A percentile compares a stretch with the other conserved stretches of the same genome.
Conservation (phyloP, 768 basidiomycete genomes). For the Psilocybe subaeruginosa region DNA sequence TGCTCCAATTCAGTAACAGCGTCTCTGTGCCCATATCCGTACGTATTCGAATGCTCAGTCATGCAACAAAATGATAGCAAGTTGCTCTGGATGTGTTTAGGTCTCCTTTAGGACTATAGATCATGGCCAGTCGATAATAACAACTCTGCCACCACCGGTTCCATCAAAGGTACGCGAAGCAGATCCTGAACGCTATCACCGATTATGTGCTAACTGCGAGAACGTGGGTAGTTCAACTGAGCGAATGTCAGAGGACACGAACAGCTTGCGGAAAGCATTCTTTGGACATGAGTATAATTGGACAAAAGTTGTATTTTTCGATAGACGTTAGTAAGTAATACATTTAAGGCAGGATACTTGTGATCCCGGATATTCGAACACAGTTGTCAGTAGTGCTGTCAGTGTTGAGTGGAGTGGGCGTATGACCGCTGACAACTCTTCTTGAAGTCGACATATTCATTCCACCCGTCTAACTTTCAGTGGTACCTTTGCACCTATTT, state of each 20-base stretch:
- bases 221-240: not conserved
- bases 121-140: not conserved
- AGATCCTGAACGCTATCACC: not conserved
- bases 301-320: no score
- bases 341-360: no score
- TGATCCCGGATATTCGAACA: no score
- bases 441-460: conserved; percentile 3
- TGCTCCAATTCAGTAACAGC: not conserved
- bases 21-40: conserved; percentile 1
- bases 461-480: conserved; percentile 36
- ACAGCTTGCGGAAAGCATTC: no score
- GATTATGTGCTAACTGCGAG: not conserved
- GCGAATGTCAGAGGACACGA: no score
- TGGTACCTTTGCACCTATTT: conserved; percentile 35
- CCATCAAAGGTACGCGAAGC: conserved; percentile 1
- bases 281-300: no score
- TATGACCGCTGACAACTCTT: not conserved
- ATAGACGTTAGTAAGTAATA: no score
- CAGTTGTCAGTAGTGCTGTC: no score
- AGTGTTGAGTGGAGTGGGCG: not conserved
- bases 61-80: not conserved
- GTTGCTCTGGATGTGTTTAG: not conserved
- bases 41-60: not conserved
- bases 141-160: not conserved
- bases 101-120: conserved; percentile 4